phyloP scores from a whole-genome alignment of 2,329 filamentous ascomycete species.

The Talaromyces sp. region DNA sequence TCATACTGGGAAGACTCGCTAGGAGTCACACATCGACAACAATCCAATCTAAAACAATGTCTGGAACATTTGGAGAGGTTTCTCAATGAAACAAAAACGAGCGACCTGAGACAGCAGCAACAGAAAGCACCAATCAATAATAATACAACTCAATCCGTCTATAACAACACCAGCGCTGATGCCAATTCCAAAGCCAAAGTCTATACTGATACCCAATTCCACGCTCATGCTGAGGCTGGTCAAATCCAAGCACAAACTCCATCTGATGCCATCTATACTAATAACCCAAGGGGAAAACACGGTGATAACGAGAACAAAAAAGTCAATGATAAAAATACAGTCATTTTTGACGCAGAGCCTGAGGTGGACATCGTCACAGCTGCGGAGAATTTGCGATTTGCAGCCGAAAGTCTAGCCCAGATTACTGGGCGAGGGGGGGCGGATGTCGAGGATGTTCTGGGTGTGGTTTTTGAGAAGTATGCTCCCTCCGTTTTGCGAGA shows the following conservation, averaged over 20 bases:
- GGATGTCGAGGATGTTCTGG: slow-evolving; percentile 92
- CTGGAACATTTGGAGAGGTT: slow-evolving; percentile 70
- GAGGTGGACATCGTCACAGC: slow-evolving; percentile 78
- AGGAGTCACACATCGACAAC: slow-evolving; percentile 86
- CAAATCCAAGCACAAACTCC: slow-evolving; percentile 21
- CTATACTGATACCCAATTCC: slow-evolving; percentile 10
- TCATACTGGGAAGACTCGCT: slow-evolving; percentile 76
- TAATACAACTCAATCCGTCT: slow-evolving; percentile 1
- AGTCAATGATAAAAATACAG: slow-evolving; percentile 16
- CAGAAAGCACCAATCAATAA: not conserved
- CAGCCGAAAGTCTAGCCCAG: slow-evolving; percentile 73
- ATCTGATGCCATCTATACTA: slow-evolving; percentile 14
- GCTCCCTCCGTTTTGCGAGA: slow-evolving; percentile 32
- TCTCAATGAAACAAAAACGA: slow-evolving; percentile 52
- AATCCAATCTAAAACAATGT: slow-evolving; percentile 73
- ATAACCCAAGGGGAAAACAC: not conserved
- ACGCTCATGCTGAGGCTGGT: slow-evolving; percentile 14
- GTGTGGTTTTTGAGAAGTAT: slow-evolving; percentile 97
- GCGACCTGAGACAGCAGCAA: slow-evolving; percentile 5
- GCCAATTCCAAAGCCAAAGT: slow-evolving; percentile 14
- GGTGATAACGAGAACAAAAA: slow-evolving; percentile 9
- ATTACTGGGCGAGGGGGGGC: slow-evolving; percentile 87
- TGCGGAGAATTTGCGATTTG: slow-evolving; percentile 80
- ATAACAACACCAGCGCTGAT: slow-evolving; percentile 19
- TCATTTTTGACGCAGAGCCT: slow-evolving; percentile 17